Evolutionary conservation across 1,284 basidiomycete species (phyloP), one percentile per base, ranked within the genome.

Genomic region (Melanopsichium pennsylvanicum): DNA sequence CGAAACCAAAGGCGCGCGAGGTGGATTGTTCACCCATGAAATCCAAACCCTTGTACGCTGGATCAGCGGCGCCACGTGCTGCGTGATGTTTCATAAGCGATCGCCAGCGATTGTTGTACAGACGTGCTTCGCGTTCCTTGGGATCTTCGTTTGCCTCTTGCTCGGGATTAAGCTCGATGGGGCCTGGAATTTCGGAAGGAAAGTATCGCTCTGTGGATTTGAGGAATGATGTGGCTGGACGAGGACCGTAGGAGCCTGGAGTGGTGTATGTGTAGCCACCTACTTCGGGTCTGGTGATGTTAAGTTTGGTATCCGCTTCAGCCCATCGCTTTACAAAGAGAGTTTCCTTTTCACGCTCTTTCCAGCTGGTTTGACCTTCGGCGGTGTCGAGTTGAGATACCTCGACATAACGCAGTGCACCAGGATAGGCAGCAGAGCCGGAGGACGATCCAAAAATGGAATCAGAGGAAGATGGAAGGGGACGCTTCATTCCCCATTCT

Each of bases 401-500:
- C n/a, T 71, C 56, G 25, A 74, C 63, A 49, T 72, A 78, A 10
- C 76, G 73, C 23, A 79, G 34, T 0, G 67, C 61, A 11, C 74
- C 75, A 2, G 57, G 57, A 37, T 62, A 61, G 5, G 69, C 39
- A 21, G 47, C 51, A 10, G 70, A 61, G 36, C 71, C 68, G 45
- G 71, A 70, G 5, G 74, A 69, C 5, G 60, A 66, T 35, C 69
- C 45, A 26, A 70, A 69, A 48, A 70, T 67, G 11, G 68, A 62
- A 9, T 56, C 42, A 12, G 67, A 52, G 4, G 63, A 49, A 11
- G 74, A 73, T 21, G 76, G 71, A 19, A 76, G 60, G 13, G 76
- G 57, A 6, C 76, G 57, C 47, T 78, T 78, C 51, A 78, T 45
- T 33, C 78, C 78, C 57, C 67, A 79, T 51, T 79, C 76, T 23